Base-by-base conservation (phyloP, 2,329 filamentous ascomycete species). In the Didymella segeticola region DNA sequence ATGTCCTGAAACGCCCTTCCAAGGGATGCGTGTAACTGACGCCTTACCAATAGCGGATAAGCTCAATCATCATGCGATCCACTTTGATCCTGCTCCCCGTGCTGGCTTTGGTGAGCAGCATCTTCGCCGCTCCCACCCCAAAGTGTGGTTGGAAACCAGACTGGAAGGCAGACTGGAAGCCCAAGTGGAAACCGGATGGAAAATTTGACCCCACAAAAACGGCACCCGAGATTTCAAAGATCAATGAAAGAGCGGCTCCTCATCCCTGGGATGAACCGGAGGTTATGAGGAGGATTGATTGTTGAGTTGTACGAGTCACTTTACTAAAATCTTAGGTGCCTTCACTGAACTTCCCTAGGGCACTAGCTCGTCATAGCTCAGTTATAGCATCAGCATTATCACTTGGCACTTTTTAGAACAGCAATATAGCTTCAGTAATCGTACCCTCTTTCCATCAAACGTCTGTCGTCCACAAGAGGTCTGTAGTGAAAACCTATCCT, bases 111-210 rank as follows among this genome's bases (percentile, higher is more conserved):
- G 31, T 41, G 22, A 46, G 41, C 23, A 30, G 39, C 31, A 23
- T 45, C 22, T 14, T 47, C n/a, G 48, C 57, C 30, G 58, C 58
- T 4, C 67, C 67, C 1, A 56, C 66, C 20, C 47, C 60, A 25
- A 38, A 29, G 20, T 43, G 39, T 17, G 39, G 47, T 1, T 51
- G 33, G 31, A 51, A 42, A 29, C 46, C 22, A 10, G 19, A 27
- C 4, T 29, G 19, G 17, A 34, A 22, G 12, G 25, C 25, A n/a
- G 38, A 43, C 17, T 27, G 25, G 38, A 29, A 42, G 11, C 38
- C 39, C 7, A 19, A 43, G 19, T 43, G 39, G 39, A 43, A 27
- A 30, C 46, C 12, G 9, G n/a, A 27, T 6, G 22, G 25, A 11
- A 34, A 22, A 8, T 19, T n/a, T 6, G 38, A 43, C n/a, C 29